Conservation (phyloP, 31 red algal genomes). For the Endocladia muricata region DNA sequence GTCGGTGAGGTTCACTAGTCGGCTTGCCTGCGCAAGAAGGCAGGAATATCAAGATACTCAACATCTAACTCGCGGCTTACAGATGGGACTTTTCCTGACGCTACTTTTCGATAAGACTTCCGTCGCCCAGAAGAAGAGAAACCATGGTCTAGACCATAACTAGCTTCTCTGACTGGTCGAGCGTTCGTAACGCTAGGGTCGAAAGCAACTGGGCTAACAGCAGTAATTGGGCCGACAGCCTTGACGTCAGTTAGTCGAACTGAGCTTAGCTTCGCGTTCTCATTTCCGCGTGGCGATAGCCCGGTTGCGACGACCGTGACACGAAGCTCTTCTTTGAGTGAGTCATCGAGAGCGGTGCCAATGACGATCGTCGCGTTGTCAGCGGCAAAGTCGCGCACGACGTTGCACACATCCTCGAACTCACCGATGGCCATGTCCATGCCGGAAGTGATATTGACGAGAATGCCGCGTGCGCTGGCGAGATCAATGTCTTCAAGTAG, state of each 20-base stretch:
- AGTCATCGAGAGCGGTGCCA: constrained; percentile 45
- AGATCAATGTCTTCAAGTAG: constrained; percentile 66
- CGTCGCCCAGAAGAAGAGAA: too few relatives aligned
- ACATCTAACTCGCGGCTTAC: neutral
- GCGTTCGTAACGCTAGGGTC: too few relatives aligned
- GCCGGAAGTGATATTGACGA: constrained; percentile 68
- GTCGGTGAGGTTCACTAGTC: neutral
- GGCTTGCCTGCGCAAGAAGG: neutral
- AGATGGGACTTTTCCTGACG: too few relatives aligned
- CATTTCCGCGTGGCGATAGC: too few relatives aligned
- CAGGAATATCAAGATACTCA: neutral
- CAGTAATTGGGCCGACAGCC: too few relatives aligned
- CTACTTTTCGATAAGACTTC: too few relatives aligned
- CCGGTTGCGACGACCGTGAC: constrained; percentile 70
- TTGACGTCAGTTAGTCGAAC: too few relatives aligned
- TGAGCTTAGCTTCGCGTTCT: too few relatives aligned
- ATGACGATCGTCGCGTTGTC: constrained; percentile 64
- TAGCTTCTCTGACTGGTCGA: too few relatives aligned
- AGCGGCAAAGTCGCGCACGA: constrained; percentile 56
- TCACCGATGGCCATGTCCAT: constrained; percentile 58
- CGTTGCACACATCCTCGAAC: constrained; percentile 45
- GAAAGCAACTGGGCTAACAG: too few relatives aligned
- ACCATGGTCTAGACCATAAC: too few relatives aligned
- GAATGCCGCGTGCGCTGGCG: constrained; percentile 50
- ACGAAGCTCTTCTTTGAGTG: constrained; percentile 41